phyloP scores from a whole-genome alignment of 768 basidiomycete species.

The Stropharia rugosoannulata region DNA sequence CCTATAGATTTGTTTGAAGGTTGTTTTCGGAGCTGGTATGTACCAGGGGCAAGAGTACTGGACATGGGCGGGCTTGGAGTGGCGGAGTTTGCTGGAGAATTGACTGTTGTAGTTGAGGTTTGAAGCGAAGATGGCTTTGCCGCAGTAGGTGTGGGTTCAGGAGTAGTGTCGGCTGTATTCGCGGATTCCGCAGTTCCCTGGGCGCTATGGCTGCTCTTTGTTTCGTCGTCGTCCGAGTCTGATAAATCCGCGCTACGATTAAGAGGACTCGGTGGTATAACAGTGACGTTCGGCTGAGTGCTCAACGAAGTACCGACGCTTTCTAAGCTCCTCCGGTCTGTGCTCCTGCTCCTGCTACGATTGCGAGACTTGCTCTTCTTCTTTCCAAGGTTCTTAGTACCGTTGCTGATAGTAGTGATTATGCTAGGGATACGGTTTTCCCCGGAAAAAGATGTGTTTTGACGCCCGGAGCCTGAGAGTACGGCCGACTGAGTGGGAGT shows the following conservation, averaged over 20 bases:
- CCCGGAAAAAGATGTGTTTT: slow-evolving; percentile 5
- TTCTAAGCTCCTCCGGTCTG: slow-evolving; percentile 20
- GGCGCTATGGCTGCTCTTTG: slow-evolving; percentile 6
- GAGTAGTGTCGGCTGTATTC: slow-evolving; percentile 18
- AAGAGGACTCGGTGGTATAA: slow-evolving; percentile 46
- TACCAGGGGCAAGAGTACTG: slow-evolving; percentile 19
- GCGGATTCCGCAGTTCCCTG: slow-evolving; percentile 3
- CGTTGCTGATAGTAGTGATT: slow-evolving; percentile 7
- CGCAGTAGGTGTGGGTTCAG: slow-evolving; percentile 8
- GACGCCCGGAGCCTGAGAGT: slow-evolving; percentile 1
- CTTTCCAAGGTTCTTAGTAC: slow-evolving; percentile 7
- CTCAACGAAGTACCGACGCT: slow-evolving; percentile 29
- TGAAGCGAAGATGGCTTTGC: slow-evolving; percentile 2
- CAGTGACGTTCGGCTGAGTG: slow-evolving; percentile 40
- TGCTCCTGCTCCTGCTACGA: slow-evolving; percentile 9
- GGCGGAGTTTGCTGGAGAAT: neutral
- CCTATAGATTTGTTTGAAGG: slow-evolving; percentile 37
- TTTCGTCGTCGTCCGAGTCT: slow-evolving; percentile 20
- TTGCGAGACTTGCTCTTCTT: slow-evolving; percentile 7
- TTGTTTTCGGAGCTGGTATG: slow-evolving; percentile 29
- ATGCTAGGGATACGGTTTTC: slow-evolving; percentile 6
- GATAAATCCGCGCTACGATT: slow-evolving; percentile 24
- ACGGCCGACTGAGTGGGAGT: slow-evolving; percentile 17
- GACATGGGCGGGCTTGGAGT: slow-evolving; percentile 13
- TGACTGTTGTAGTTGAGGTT: slow-evolving; percentile 3